Percentiles rank a stretch among this genome's conserved stretches.
phyloP scores from a whole-genome alignment of 2,329 filamentous ascomycete species.

The Fusarium torreyae region DNA sequence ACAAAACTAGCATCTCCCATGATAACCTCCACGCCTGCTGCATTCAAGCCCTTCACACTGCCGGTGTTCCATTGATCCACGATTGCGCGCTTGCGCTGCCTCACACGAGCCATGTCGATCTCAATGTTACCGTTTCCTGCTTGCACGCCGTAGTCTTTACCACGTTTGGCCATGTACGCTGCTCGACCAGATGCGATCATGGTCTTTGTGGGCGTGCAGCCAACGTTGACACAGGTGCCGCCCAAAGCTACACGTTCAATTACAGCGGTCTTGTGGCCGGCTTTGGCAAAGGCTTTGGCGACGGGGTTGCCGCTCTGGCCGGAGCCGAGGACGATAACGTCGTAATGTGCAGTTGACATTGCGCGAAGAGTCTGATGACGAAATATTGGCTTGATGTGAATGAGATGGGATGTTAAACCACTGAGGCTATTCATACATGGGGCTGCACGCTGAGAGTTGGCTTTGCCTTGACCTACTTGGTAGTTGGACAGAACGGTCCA shows the following conservation, averaged over 20 bases:
- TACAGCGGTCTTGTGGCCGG: conserved; percentile 61
- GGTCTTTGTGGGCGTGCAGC: conserved; percentile 71
- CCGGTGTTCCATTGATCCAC: conserved; percentile 65
- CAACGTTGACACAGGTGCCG: conserved; percentile 69
- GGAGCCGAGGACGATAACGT: conserved; percentile 65
- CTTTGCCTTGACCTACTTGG: background rate
- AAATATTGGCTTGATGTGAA: background rate
- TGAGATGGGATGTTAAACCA: background rate
- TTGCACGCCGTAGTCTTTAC: conserved; percentile 63
- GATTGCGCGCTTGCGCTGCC: conserved; percentile 68
- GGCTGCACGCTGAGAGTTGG: background rate
- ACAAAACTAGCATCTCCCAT: conserved; percentile 63
- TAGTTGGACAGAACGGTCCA: background rate
- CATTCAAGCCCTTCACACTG: conserved; percentile 59
- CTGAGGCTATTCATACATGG: conserved; percentile 30
- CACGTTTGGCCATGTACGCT: conserved; percentile 62
- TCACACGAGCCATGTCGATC: conserved; percentile 65
- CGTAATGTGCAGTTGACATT: conserved; percentile 46
- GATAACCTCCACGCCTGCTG: conserved; percentile 61
- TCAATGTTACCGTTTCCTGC: conserved; percentile 46
- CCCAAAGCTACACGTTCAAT: conserved; percentile 65
- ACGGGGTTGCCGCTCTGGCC: conserved; percentile 68
- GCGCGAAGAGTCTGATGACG: conserved; percentile 13
- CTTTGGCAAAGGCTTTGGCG: conserved; percentile 62
- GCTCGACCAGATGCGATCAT: conserved; percentile 68